Evolutionary conservation across 2,329 filamentous ascomycete genomes (phyloP), one percentile per base, ranked within the genome.

Genomic region (Diaporthe destruens): DNA sequence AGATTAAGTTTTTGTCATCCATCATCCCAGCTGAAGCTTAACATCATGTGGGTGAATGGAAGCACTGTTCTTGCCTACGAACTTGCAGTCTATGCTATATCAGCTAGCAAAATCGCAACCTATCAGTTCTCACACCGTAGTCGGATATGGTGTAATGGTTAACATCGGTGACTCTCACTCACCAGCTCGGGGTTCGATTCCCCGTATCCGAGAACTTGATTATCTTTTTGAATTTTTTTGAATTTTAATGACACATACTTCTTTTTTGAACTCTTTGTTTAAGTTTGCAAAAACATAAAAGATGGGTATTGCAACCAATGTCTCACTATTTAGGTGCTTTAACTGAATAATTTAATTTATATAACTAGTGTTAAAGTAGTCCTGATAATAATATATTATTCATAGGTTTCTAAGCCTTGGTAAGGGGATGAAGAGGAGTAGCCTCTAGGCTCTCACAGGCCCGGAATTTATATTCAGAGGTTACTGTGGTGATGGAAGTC

Each of bases 111-210:
- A 8, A 11, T 4, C 0, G 4, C 1, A 1, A 3, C 0, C 6
- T 14, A 12, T n/a, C 47, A 68, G 44, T 53, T 55, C 54, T 61
- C 68, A 71, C 56, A 61, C 69, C 69, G 66, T 57, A 69, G 57
- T 71, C 69, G 69, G 69, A 67, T 67, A 67, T 71, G 69, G 69
- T 71, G 69, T 71, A 71, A 56, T 67, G 69, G 69, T 67, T 70
- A 71, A 71, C 69, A 71, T 71, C 69, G 69, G 59, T 71, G 69
- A 71, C 69, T 71, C 69, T 71, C 69, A 71, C 69, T 71, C 69
- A 71, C 59, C 69, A 71, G 69, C 69, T 56, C 69, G 69, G 69
- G 69, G 69, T 71, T 71, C 59, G 69, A 71, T 67, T 71, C 69
- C 69, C 69, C 69, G 69, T 67, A 67, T 71, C 69, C 69, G 69